Evolutionary conservation across 2,329 filamentous ascomycete species (phyloP).

Genomic region (Rachicladosporium sp.): DNA sequence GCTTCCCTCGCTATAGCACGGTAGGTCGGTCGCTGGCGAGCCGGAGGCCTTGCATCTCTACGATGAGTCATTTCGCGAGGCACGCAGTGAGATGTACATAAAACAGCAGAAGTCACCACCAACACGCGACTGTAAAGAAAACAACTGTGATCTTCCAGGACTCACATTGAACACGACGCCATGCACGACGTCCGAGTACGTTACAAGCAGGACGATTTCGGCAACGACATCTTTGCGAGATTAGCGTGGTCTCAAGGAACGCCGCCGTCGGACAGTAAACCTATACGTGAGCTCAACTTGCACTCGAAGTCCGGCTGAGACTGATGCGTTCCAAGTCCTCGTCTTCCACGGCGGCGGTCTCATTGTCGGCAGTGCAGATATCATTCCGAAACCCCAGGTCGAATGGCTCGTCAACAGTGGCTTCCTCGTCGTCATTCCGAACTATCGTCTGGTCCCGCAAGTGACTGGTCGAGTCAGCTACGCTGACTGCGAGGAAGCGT

Average conservation of each 20-base stretch:
- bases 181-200: slow-evolving; percentile 9
- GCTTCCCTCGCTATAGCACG: no score
- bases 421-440: slow-evolving; percentile 14
- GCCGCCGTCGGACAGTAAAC: slow-evolving; percentile 2
- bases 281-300: slow-evolving; percentile 7
- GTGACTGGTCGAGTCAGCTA: slow-evolving; percentile 23
- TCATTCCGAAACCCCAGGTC: slow-evolving; percentile 11
- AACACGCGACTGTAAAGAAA: no score
- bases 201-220: slow-evolving; percentile 9
- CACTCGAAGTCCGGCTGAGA: neutral
- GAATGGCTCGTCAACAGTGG: slow-evolving; percentile 6
- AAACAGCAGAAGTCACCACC: no score
- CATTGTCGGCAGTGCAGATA: slow-evolving; percentile 11
- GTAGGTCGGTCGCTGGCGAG: no score
- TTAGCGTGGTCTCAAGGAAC: slow-evolving; percentile 7
- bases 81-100: no score
- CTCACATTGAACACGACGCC: neutral
- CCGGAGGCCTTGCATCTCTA: no score
- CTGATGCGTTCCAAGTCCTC: slow-evolving; percentile 5
- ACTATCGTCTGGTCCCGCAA: slow-evolving; percentile 23
- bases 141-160: no score
- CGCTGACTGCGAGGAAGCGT: slow-evolving; percentile 24
- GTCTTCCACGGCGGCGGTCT: slow-evolving; percentile 11
- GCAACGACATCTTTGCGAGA: slow-evolving; percentile 8
- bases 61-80: no score